Conservation (phyloP, 495 filamentous ascomycete species). For the Aspergillus olivimuriae region DNA sequence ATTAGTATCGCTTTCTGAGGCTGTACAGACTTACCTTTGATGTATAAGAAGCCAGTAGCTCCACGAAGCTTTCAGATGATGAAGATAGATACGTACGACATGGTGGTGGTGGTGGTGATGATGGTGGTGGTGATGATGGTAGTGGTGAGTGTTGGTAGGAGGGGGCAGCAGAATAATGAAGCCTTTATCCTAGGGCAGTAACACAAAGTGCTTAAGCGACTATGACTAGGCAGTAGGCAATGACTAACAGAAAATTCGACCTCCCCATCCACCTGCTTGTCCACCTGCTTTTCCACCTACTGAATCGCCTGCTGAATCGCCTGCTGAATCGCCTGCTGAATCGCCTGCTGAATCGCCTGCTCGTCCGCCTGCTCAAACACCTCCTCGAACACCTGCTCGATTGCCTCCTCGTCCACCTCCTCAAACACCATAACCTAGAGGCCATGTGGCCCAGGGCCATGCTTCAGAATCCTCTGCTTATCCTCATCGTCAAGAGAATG, state of each 20-base stretch:
- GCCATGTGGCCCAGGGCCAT: background rate
- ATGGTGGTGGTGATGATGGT: background rate
- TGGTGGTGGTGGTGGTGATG: background rate
- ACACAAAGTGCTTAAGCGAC: background rate
- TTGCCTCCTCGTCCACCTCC: background rate
- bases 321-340: too few species aligned
- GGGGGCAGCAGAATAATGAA: background rate
- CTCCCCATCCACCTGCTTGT: too few species aligned
- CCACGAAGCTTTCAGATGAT: background rate
- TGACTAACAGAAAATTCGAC: too few species aligned
- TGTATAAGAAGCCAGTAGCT: background rate
- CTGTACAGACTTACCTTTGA: background rate
- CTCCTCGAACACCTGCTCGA: background rate
- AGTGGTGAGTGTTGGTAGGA: background rate
- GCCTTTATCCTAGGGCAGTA: too few species aligned
- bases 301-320: too few species aligned
- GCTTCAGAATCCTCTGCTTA: background rate
- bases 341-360: too few species aligned
- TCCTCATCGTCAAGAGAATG: background rate
- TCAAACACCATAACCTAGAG: background rate
- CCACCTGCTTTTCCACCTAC: too few species aligned
- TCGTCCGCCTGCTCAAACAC: too few species aligned
- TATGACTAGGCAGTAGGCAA: too few species aligned
- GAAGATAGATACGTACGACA: constrained; percentile 1
- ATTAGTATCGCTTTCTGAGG: background rate